phyloP scores from a whole-genome alignment of 208 protist genomes.

The Leishmania braziliensis region DNA sequence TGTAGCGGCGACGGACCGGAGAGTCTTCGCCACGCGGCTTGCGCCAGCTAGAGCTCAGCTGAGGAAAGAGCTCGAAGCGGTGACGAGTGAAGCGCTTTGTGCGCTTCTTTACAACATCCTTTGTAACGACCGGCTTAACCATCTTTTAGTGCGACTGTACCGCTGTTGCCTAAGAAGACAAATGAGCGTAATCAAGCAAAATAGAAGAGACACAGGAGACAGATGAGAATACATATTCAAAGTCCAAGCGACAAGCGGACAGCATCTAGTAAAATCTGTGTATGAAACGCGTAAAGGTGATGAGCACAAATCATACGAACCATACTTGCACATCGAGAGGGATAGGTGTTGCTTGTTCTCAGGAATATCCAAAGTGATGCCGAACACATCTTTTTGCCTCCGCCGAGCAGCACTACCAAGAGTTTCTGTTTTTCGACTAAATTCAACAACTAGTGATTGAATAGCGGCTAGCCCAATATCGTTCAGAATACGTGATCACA shows the following conservation, averaged over 20 bases:
- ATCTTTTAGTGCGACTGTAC: constrained; percentile 57
- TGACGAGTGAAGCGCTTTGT: constrained; percentile 97
- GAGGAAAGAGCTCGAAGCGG: constrained; percentile 93
- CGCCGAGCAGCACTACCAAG: background rate
- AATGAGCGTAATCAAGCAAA: background rate
- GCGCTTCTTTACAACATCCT: constrained; percentile 97
- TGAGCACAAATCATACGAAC: too few species aligned
- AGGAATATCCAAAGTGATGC: background rate
- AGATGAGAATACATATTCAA: background rate
- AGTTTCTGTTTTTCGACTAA: background rate
- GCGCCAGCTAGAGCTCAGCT: constrained; percentile 96
- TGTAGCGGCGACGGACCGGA: constrained; percentile 97
- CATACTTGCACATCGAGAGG: background rate
- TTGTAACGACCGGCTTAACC: constrained; percentile 93
- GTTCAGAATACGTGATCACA: too few species aligned
- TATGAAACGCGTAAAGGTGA: background rate
- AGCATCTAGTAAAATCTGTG: background rate
- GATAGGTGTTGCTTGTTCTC: too few species aligned
- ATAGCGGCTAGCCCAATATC: background rate
- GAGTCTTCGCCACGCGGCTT: constrained; percentile 99
- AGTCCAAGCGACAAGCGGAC: background rate
- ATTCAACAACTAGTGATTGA: too few species aligned
- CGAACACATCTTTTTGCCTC: background rate
- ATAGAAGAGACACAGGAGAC: background rate
- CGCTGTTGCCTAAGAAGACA: background rate